Evolutionary conservation across 208 protist species (phyloP).

Genomic region (Porcisia hertigi): DNA sequence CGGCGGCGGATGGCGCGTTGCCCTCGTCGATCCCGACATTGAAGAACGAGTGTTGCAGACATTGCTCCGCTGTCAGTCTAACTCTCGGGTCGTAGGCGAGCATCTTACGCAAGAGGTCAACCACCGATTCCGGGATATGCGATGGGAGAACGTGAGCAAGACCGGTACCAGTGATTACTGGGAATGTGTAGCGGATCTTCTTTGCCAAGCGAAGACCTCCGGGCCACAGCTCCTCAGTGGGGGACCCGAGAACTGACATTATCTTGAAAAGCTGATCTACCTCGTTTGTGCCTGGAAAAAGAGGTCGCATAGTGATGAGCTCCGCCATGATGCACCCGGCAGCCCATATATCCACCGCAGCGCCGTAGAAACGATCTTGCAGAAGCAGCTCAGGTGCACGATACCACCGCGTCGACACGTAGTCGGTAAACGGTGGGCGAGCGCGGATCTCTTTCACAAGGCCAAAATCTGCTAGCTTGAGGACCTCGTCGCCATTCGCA

Average conservation of each 20-base stretch:
- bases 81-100: slow-evolving; percentile 96
- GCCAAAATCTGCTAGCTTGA: slow-evolving; percentile 97
- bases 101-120: slow-evolving; percentile 93
- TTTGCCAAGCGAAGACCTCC: slow-evolving; percentile 69
- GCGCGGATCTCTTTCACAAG: slow-evolving; percentile 50
- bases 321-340: slow-evolving; percentile 98
- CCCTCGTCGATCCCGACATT: slow-evolving; percentile 61
- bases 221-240: slow-evolving; percentile 74
- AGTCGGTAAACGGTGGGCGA: slow-evolving; percentile 92
- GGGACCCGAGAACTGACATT: slow-evolving; percentile 78
- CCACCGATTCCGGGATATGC: slow-evolving; percentile 83
- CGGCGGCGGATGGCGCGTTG: slow-evolving; percentile 41
- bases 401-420: slow-evolving; percentile 99
- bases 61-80: slow-evolving; percentile 93
- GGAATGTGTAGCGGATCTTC: slow-evolving; percentile 85
- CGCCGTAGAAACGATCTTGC: slow-evolving; percentile 94
- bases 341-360: slow-evolving; percentile 96
- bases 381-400: slow-evolving; percentile 98
- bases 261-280: slow-evolving; percentile 87
- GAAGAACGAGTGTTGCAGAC: slow-evolving; percentile 94
- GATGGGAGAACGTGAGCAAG: slow-evolving; percentile 64
- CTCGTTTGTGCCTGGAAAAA: slow-evolving; percentile 94
- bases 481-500: slow-evolving; percentile 67
- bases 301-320: slow-evolving; percentile 95
- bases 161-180: slow-evolving; percentile 56